Conservation (phyloP, 306 rosid genomes). For the Heteromeles arbutifolia region DNA sequence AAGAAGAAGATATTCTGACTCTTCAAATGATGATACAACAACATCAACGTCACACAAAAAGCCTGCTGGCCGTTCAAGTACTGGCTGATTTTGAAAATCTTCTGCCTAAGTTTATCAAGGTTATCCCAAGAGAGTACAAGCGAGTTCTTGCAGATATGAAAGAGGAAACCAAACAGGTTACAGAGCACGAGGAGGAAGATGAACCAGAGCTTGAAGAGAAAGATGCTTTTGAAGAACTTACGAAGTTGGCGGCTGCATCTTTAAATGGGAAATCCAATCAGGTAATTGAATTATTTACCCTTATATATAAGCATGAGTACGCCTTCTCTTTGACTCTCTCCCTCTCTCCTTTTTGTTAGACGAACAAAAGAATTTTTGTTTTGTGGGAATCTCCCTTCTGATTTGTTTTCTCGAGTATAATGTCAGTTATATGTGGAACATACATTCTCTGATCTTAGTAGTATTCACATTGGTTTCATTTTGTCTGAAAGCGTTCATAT, state of each 20-base stretch:
- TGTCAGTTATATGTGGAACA: background rate
- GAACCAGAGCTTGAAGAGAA: slow-evolving; percentile 45
- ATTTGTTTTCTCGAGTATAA: background rate
- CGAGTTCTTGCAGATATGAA: slow-evolving; percentile 64
- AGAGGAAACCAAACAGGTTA: slow-evolving; percentile 42
- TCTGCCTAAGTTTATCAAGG: slow-evolving; percentile 81
- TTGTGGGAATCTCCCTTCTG: background rate
- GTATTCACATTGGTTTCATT: background rate
- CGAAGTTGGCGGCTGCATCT: slow-evolving; percentile 68
- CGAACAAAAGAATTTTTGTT: background rate
- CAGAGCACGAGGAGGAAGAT: slow-evolving; percentile 34
- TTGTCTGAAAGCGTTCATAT: background rate
- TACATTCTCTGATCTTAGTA: background rate
- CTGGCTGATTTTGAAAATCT: slow-evolving; percentile 64
- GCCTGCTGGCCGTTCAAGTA: slow-evolving; percentile 74
- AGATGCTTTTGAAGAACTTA: slow-evolving; percentile 96
- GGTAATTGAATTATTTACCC: slow-evolving; percentile 27
- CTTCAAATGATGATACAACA: slow-evolving; percentile 91
- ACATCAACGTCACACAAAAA: slow-evolving; percentile 91
- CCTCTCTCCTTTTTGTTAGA: background rate
- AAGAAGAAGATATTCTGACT: slow-evolving; percentile 64
- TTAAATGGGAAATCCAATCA: slow-evolving; percentile 51
- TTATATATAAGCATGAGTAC: background rate
- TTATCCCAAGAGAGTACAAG: slow-evolving; percentile 86
- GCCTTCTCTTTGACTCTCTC: background rate